Conservation (phyloP, 1,139 yeast species). For the Saccharomycopsis hybrid region DNA sequence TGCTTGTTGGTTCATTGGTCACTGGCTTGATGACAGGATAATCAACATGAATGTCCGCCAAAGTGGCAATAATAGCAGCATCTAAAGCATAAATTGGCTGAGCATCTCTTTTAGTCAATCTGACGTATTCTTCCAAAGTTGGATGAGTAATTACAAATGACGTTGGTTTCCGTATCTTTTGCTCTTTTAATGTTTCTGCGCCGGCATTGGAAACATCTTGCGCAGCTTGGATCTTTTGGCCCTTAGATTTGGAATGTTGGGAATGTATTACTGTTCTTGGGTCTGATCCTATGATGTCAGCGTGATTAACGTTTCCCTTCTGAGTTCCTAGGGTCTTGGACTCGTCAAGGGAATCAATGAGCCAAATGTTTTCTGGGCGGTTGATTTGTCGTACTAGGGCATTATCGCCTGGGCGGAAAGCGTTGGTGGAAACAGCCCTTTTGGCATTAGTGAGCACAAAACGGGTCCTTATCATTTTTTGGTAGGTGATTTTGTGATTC, state of each 20-base stretch:
- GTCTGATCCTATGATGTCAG: slow-evolving; percentile 31
- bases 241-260: slow-evolving; percentile 20
- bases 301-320: slow-evolving; percentile 31
- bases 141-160: slow-evolving; percentile 33
- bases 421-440: background rate
- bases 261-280: slow-evolving; percentile 25
- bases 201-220: slow-evolving; percentile 15
- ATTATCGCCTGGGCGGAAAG: slow-evolving; percentile 22
- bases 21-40: slow-evolving; percentile 27
- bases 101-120: slow-evolving; percentile 35
- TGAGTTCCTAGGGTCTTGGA: slow-evolving; percentile 22
- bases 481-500: too few species aligned
- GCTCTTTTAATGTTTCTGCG: slow-evolving; percentile 24
- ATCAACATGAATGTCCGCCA: slow-evolving; percentile 40
- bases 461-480: background rate
- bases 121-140: slow-evolving; percentile 39
- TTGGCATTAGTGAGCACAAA: background rate
- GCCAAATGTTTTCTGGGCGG: slow-evolving; percentile 27
- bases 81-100: slow-evolving; percentile 45
- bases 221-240: slow-evolving; percentile 4
- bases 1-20: background rate
- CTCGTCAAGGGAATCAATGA: slow-evolving; percentile 26
- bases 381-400: slow-evolving; percentile 20
- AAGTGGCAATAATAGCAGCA: slow-evolving; percentile 38
- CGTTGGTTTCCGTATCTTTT: slow-evolving; percentile 10